Base-by-base conservation (phyloP, 2,329 filamentous ascomycete genomes). In the Fusarium ambrosium region DNA sequence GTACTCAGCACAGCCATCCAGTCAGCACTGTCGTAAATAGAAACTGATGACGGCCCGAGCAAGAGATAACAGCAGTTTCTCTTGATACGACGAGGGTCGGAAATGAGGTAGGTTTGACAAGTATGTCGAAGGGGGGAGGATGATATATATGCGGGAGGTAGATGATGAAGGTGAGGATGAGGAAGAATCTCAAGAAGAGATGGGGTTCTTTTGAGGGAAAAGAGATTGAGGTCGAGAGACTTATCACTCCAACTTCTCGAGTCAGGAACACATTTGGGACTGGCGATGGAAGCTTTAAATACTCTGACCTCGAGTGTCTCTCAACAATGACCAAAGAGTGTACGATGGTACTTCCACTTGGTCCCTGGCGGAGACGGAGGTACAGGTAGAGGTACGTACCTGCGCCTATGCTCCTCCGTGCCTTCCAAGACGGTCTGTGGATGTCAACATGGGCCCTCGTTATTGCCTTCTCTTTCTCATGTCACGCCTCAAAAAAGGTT, bases 221-320 rank as follows among this genome's bases (percentile, higher is more conserved):
- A 63, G 58, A 62, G 20, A 60, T 70, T 27, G 64, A 74, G 72
- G 72, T 76, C 70, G 60, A 78, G 65, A 71, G 69, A 72, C 75
- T 77, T 79, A 63, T 71, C 68, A 67, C 70, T 71, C 64, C 74
- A 71, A 75, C 61, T 67, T 73, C 48, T 77, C 64, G 34, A 66
- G 55, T 51, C 62, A 67, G 29, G 65, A 14, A 39, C 37, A 51
- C 39, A 18, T 63, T 68, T 61, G 48, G 69, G 70, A 71, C 75
- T 77, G 77, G 77, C 77, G 73, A 78, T 75, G 76, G 77, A 79
- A 78, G 77, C 77, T 71, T 79, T 78, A 78, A 78, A 74, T 79
- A 79, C 70, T 78, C 69, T 53, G 63, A 65, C 62, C 71, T 66
- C 63, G 64, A 70, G 72, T 78, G 74, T 72, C 72, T 77, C 70